A percentile compares a stretch with the other conserved stretches of the same genome.
Conservation (phyloP, 805 yeast species). For the Saturnispora bothae region DNA sequence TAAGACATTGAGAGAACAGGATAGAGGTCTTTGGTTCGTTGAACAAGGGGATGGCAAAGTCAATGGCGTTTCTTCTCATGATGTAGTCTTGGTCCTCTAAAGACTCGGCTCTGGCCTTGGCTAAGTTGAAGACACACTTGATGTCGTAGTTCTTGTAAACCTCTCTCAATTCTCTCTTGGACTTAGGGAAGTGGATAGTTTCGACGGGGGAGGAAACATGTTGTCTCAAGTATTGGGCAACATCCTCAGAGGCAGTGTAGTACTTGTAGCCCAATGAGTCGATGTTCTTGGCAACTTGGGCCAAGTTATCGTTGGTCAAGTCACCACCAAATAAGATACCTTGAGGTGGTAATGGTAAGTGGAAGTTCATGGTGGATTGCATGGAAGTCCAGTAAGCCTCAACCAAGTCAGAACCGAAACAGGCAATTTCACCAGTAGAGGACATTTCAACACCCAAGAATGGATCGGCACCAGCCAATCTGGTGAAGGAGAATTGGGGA, state of each 20-base stretch:
- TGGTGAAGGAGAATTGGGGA: conserved; percentile 96
- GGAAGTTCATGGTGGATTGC: conserved; percentile 95
- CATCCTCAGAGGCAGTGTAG: conserved; percentile 66
- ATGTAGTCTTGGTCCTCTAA: conserved; percentile 84
- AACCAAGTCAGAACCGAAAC: conserved; percentile 74
- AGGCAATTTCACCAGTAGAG: conserved; percentile 97
- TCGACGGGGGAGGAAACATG: conserved; percentile 39
- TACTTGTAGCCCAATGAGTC: conserved; percentile 71
- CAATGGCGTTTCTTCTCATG: conserved; percentile 99
- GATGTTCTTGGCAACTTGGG: conserved; percentile 59
- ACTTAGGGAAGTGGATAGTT: conserved; percentile 81
- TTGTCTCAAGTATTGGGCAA: conserved; percentile 55
- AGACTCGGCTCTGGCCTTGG: conserved; percentile 78
- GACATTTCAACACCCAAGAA: conserved; percentile 99
- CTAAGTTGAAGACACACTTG: conserved; percentile 84
- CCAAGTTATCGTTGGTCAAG: conserved; percentile 56
- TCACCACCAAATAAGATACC: conserved; percentile 96
- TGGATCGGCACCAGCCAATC: conserved; percentile 99
- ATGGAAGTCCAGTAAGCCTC: conserved; percentile 98
- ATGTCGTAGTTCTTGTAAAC: conserved; percentile 81
- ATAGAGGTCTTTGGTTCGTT: conserved; percentile 92
- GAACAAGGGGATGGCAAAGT: conserved; percentile 91
- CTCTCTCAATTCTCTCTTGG: conserved; percentile 87
- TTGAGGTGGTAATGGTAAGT: conserved; percentile 81
- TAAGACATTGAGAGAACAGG: conserved; percentile 76